Percentiles rank a stretch among this genome's conserved stretches.
Conservation (phyloP, 2,329 filamentous ascomycete genomes). For the Tolypocladium sp. region DNA sequence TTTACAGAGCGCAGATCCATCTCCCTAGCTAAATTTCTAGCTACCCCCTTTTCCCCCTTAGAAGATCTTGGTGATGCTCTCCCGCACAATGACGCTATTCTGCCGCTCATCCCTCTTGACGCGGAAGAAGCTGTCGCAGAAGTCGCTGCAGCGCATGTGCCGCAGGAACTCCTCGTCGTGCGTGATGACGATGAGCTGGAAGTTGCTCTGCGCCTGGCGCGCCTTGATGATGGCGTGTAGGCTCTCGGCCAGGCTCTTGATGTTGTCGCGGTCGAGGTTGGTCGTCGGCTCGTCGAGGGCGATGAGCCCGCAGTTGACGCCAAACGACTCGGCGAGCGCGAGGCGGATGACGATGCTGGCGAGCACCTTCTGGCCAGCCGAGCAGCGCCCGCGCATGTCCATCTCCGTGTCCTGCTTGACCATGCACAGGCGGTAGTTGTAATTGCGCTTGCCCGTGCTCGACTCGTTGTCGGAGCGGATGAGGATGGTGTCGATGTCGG, state of each 20-base stretch:
- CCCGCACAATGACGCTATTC: constrained; percentile 75
- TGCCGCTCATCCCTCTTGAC: constrained; percentile 76
- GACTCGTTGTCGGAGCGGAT: constrained; percentile 88
- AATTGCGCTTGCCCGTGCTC: constrained; percentile 63
- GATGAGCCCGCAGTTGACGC: constrained; percentile 90
- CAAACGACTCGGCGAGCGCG: constrained; percentile 92
- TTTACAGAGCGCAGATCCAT: background rate
- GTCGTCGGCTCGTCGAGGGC: constrained; percentile 96
- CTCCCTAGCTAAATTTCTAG: background rate
- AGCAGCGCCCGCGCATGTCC: constrained; percentile 98
- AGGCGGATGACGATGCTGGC: constrained; percentile 96
- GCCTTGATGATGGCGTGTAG: constrained; percentile 80
- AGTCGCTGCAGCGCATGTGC: constrained; percentile 90
- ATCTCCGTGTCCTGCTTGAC: constrained; percentile 95
- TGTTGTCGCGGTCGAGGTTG: constrained; percentile 93
- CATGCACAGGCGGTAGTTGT: constrained; percentile 98
- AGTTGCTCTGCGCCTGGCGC: constrained; percentile 80
- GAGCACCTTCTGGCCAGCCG: constrained; percentile 91
- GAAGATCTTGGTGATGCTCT: constrained; percentile 46
- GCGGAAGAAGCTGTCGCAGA: constrained; percentile 84
- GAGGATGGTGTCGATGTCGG: constrained; percentile 91
- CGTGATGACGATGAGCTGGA: constrained; percentile 97
- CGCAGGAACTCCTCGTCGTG: constrained; percentile 95
- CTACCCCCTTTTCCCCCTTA: too few relatives aligned
- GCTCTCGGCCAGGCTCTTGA: constrained; percentile 75